phyloP scores from a whole-genome alignment of 1,284 basidiomycete genomes.

The Schizophyllum commune region DNA sequence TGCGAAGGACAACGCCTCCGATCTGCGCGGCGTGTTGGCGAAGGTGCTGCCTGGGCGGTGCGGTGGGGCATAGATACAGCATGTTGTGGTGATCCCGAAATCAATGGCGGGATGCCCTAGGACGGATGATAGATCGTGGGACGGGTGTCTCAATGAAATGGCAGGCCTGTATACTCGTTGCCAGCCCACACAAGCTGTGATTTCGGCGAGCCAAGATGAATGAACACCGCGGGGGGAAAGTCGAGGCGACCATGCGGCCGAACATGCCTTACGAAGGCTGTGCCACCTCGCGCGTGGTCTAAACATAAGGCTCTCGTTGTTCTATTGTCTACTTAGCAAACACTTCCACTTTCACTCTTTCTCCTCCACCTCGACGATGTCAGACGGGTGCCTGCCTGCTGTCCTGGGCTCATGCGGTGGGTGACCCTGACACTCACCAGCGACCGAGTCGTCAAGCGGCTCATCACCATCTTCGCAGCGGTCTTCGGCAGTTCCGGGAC shows the following conservation, averaged over 20 bases:
- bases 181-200: neutral
- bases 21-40: neutral
- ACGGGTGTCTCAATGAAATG: no score
- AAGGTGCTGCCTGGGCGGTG: neutral
- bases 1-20: neutral
- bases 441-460: neutral
- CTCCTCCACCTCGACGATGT: neutral
- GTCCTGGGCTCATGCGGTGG: neutral
- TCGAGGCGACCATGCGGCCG: neutral
- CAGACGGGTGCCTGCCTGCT: neutral
- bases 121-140: no score
- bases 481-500: neutral
- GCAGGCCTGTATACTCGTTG: neutral
- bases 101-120: no score
- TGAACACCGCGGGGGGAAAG: neutral
- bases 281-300: neutral
- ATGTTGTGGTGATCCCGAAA: no score
- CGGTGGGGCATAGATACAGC: neutral
- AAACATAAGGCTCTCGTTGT: neutral
- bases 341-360: neutral
- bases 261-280: neutral
- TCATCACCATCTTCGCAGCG: neutral
- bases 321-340: neutral
- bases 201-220: conserved; percentile 1
- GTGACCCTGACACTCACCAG: neutral